Base-by-base conservation (phyloP, 345 rosid genomes). In the Bruguiera sexangula region DNA sequence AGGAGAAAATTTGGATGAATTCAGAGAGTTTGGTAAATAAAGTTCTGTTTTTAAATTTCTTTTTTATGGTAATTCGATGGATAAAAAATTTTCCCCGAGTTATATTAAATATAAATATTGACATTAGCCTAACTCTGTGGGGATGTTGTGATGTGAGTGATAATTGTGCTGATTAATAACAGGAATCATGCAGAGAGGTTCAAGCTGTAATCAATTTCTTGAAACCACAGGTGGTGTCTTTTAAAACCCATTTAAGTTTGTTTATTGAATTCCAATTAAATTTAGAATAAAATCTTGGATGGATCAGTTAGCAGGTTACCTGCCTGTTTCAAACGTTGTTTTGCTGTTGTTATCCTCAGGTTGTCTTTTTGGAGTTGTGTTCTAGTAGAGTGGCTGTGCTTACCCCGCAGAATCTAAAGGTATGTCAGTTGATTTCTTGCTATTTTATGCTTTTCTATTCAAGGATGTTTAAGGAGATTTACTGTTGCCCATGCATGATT, bases 141-240 rank as follows among this genome's bases (percentile, higher is more conserved):
- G 18, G 50, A 43, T 43, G 50, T 43, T 43, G 19, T 13, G 16
- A 13, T 15, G 52, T 19, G 32, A 9, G 26, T 60, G 9, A 9
- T 29, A 16, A 66, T 61, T 43, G 67, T 32, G 18, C 19, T 61
- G 59, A 21, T 20, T 57, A 36, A 39, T 84, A 53, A 43, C 84
- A 95, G 99, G 98, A 95, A 70, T 95, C 99, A 0, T 85, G 91
- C 83, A 72, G 82, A 69, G 86, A 92, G 81, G 99, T 96, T 75
- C 78, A 90, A 81, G 92, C 91, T 62, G 76, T 96, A 57, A 76
- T 96, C 75, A 80, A 85, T 75, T 71, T 46, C 80, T 84, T 92
- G 85, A 87, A 89, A 85, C 99, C 99, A 30, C 83, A 95, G 99
- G 99, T 95, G 80, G 69, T 73, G 55, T 73, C 62, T 68, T 69